These are phyloP conservation scores for Leccinum fibrillosum DNA, from an alignment of 768 basidiomycete species.

Conservation along the genomic window DNA sequence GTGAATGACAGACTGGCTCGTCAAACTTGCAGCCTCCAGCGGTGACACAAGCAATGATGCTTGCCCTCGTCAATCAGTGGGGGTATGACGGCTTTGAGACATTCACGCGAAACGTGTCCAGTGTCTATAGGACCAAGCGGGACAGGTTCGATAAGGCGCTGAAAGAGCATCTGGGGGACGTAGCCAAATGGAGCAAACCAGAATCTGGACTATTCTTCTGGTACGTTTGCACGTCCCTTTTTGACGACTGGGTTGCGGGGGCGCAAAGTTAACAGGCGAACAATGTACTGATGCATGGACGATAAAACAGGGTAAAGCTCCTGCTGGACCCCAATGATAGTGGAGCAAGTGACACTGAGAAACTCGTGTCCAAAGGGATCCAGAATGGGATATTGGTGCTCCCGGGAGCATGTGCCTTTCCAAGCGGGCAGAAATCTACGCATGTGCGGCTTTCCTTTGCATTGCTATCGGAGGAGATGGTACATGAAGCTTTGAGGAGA, in stretches of 20 bases:
- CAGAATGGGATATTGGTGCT: slow-evolving; percentile 79
- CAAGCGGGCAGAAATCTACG: slow-evolving; percentile 57
- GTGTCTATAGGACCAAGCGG: slow-evolving; percentile 62
- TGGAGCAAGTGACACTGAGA: slow-evolving; percentile 56
- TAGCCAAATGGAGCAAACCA: slow-evolving; percentile 65
- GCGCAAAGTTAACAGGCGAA: too few relatives aligned
- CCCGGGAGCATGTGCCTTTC: slow-evolving; percentile 74
- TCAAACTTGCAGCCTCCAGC: slow-evolving; percentile 62
- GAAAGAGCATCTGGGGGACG: slow-evolving; percentile 62
- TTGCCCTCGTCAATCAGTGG: slow-evolving; percentile 57
- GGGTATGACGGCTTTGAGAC: slow-evolving; percentile 68
- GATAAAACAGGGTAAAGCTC: slow-evolving; percentile 49
- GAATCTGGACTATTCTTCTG: slow-evolving; percentile 16
- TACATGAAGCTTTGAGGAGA: slow-evolving; percentile 63
- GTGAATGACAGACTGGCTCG: slow-evolving; percentile 48
- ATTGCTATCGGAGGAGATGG: slow-evolving; percentile 49
- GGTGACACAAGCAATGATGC: slow-evolving; percentile 55
- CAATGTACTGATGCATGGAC: too few relatives aligned
- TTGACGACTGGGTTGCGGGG: too few relatives aligned
- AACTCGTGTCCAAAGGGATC: slow-evolving; percentile 61
- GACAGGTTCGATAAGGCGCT: slow-evolving; percentile 71
- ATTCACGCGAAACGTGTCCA: slow-evolving; percentile 61
- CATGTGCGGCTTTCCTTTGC: slow-evolving; percentile 79
- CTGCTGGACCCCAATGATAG: slow-evolving; percentile 34
- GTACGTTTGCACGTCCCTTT: too few relatives aligned